Evolutionary conservation across 2,329 filamentous ascomycete species (phyloP), one percentile per base, ranked within the genome.

Genomic region (Fusarium pseudonygamai): DNA sequence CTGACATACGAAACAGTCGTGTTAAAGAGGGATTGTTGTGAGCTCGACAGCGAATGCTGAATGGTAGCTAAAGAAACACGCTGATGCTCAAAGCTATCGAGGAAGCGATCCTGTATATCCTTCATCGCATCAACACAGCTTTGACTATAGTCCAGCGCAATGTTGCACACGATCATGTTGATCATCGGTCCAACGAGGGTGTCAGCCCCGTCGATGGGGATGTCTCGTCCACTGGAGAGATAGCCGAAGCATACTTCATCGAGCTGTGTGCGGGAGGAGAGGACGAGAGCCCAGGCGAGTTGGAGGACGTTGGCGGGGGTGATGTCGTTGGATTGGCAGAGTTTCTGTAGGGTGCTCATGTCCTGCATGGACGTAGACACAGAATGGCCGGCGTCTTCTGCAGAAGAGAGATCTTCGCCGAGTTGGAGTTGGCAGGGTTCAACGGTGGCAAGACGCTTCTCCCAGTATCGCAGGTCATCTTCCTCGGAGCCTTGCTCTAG

Each of bases 131-230:
- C 56, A 16, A 39, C n/a, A 2, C 56, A 39, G 26, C 8, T 50
- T 24, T 59, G 42, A 12, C 2, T 4, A 24, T 30, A 50, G 32
- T 59, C 32, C 1, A 59, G 42, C 20, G 26, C 40, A 20, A 59
- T 59, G 8, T 59, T 59, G 30, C 56, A 59, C 2, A 59, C 43
- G 32, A 59, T 50, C 56, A 59, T 59, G 12, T 59, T 59, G 20
- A 59, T 59, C 56, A 59, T 59, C 2, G 56, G 56, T 13, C 56
- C 56, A 20, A 59, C 42, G 5, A 59, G 43, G 2, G 40, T 59
- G 5, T 59, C 56, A 11, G 32, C 43, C 3, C 56, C 42, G 5
- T 59, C 56, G 16, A 59, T 50, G 12, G 56, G 56, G 1, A 59
- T 59, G 9, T 59, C 56, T 0, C 56, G 56, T 0, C 56, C 56